Evolutionary conservation across 257 asterid genomes (phyloP).

Genomic region (Petunia axillaris): DNA sequence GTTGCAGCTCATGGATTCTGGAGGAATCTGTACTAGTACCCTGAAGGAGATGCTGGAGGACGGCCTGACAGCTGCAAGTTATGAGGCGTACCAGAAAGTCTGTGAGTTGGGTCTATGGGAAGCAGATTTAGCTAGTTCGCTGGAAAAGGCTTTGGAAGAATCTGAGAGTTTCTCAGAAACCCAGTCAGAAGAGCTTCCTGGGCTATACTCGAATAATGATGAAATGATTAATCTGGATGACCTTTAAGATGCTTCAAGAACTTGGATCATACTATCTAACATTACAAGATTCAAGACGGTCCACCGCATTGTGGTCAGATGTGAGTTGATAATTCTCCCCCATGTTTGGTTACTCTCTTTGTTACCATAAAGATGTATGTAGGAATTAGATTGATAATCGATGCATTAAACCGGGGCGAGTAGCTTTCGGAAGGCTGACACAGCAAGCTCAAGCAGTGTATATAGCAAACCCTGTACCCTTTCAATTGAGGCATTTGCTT

Average conservation of each 20-base stretch:
- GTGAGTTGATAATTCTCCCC: not conserved
- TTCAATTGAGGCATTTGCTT: not conserved
- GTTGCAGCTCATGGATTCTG: slow-evolving; percentile 57
- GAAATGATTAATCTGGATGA: slow-evolving; percentile 74
- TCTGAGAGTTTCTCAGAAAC: slow-evolving; percentile 40
- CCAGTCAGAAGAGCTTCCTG: slow-evolving; percentile 43
- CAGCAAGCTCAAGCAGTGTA: not conserved
- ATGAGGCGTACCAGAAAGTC: slow-evolving; percentile 54
- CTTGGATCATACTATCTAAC: not conserved
- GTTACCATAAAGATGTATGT: not conserved
- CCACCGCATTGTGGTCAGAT: not conserved
- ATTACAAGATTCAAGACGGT: not conserved
- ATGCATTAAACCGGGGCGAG: not conserved
- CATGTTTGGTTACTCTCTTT: not conserved
- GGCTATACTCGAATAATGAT: slow-evolving; percentile 60
- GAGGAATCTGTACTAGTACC: slow-evolving; percentile 39
- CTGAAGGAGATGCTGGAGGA: slow-evolving; percentile 53
- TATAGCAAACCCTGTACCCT: not conserved
- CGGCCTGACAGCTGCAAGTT: slow-evolving; percentile 71
- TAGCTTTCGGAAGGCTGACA: not conserved
- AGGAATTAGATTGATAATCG: slow-evolving; percentile 3
- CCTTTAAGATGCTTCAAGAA: slow-evolving; percentile 40
- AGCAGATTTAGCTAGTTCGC: slow-evolving; percentile 63
- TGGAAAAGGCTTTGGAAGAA: slow-evolving; percentile 61
- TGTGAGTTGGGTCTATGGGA: slow-evolving; percentile 61